Evolutionary conservation across 2,329 filamentous ascomycete genomes (phyloP).

Genomic region (Aspergillus udagawae): DNA sequence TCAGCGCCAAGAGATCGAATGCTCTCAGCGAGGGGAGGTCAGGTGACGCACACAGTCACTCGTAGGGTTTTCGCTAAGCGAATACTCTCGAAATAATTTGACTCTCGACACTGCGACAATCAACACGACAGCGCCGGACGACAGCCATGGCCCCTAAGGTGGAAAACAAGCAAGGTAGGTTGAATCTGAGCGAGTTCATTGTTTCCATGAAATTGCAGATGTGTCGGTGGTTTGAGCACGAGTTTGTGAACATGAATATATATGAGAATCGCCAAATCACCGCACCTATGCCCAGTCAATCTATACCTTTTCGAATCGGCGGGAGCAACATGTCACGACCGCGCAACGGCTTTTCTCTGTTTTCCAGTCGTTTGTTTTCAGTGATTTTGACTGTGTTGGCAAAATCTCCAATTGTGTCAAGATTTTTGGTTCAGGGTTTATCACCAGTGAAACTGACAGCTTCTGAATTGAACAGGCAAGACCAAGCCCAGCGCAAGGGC

Average conservation of each 20-base stretch:
- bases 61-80: slow-evolving; percentile 40
- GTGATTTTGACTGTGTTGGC: neutral
- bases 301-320: neutral
- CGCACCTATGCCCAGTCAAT: neutral
- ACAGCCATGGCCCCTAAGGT: slow-evolving; percentile 47
- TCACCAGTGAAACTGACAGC: slow-evolving; percentile 10
- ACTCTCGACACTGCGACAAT: slow-evolving; percentile 42
- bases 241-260: slow-evolving; percentile 13
- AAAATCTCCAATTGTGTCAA: neutral
- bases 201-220: slow-evolving; percentile 35
- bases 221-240: slow-evolving; percentile 15
- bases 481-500: slow-evolving; percentile 71
- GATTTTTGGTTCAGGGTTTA: neutral
- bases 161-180: slow-evolving; percentile 47
- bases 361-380: neutral
- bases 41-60: slow-evolving; percentile 35
- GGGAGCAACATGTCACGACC: neutral
- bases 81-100: slow-evolving; percentile 37
- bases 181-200: slow-evolving; percentile 12
- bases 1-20: slow-evolving; percentile 8
- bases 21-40: slow-evolving; percentile 20
- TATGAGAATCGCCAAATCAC: slow-evolving; percentile 1
- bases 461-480: slow-evolving; percentile 30
- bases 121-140: slow-evolving; percentile 41
- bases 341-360: neutral